These are phyloP conservation scores for Ganoderma sp. DNA, from an alignment of 1,284 basidiomycete genomes.

Conservation along the genomic window DNA sequence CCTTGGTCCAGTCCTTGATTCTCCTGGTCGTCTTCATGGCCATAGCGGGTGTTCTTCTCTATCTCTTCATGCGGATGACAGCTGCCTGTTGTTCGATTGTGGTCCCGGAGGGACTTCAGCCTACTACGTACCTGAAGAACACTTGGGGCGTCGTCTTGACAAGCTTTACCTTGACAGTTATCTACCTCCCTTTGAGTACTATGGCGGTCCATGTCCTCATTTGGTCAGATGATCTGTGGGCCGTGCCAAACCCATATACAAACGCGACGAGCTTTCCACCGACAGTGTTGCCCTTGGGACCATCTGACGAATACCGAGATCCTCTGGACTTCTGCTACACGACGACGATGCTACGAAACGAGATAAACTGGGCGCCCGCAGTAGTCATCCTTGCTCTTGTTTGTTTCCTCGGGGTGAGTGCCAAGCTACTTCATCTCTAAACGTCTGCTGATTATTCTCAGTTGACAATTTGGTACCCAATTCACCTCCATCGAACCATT, in stretches of 20 bases:
- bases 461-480: slow-evolving; percentile 78
- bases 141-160: slow-evolving; percentile 62
- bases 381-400: slow-evolving; percentile 64
- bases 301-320: slow-evolving; percentile 60
- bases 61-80: slow-evolving; percentile 59
- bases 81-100: slow-evolving; percentile 54
- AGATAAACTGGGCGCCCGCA: slow-evolving; percentile 75
- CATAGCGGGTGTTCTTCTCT: slow-evolving; percentile 59
- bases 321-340: slow-evolving; percentile 82
- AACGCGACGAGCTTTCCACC: slow-evolving; percentile 62
- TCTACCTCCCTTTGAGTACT: slow-evolving; percentile 74
- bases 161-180: slow-evolving; percentile 65
- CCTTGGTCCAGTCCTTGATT: slow-evolving; percentile 57
- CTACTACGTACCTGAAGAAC: slow-evolving; percentile 47
- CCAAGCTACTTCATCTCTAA: not conserved
- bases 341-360: slow-evolving; percentile 72
- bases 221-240: slow-evolving; percentile 79
- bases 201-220: slow-evolving; percentile 74
- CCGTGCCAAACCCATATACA: slow-evolving; percentile 69
- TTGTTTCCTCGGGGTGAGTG: slow-evolving; percentile 59
- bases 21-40: slow-evolving; percentile 62
- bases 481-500: slow-evolving; percentile 65
- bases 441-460: slow-evolving; percentile 37
- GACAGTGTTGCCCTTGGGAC: slow-evolving; percentile 55
- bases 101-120: slow-evolving; percentile 61